Evolutionary conservation across 2,329 filamentous ascomycete species (phyloP).

Genomic region (Sporothrix brunneoviolacea): DNA sequence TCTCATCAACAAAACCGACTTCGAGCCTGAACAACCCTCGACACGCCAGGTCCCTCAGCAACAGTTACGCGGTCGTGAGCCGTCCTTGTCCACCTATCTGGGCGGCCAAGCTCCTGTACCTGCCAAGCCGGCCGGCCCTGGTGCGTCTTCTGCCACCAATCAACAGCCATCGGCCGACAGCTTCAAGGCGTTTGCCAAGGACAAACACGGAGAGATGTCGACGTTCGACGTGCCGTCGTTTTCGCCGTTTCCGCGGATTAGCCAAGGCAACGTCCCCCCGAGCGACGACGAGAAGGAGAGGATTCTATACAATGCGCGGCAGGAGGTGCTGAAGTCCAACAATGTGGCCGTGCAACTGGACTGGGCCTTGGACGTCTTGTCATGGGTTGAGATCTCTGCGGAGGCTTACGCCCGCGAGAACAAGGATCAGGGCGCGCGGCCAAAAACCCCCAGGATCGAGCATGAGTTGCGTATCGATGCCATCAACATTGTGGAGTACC

Average conservation of each 20-base stretch:
- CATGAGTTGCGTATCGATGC: conserved; percentile 84
- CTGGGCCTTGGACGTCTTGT: conserved; percentile 89
- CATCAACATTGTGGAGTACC: conserved; percentile 82
- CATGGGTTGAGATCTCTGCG: conserved; percentile 77
- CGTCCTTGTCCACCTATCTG: conserved; percentile 36
- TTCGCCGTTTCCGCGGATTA: conserved; percentile 84
- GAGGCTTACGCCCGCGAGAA: conserved; percentile 66
- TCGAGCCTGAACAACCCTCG: background rate
- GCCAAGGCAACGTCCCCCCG: conserved; percentile 81
- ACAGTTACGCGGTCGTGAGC: conserved; percentile 38
- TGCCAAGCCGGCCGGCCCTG: conserved; percentile 19
- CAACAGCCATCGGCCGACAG: conserved; percentile 18
- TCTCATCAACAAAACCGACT: too few species aligned
- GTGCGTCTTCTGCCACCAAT: conserved; percentile 15
- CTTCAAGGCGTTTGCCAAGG: conserved; percentile 37
- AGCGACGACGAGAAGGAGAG: conserved; percentile 92
- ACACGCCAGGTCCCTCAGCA: conserved; percentile 15
- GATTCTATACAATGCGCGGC: conserved; percentile 75
- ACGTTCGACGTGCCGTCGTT: conserved; percentile 63
- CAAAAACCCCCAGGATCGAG: conserved; percentile 77
- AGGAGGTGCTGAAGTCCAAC: conserved; percentile 82
- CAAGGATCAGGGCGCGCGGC: conserved; percentile 44
- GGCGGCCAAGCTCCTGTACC: conserved; percentile 24
- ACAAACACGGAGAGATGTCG: conserved; percentile 31
- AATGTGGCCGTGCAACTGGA: conserved; percentile 94